Base-by-base conservation (phyloP, 2,329 filamentous ascomycete species). In the Aspergillus sp. region DNA sequence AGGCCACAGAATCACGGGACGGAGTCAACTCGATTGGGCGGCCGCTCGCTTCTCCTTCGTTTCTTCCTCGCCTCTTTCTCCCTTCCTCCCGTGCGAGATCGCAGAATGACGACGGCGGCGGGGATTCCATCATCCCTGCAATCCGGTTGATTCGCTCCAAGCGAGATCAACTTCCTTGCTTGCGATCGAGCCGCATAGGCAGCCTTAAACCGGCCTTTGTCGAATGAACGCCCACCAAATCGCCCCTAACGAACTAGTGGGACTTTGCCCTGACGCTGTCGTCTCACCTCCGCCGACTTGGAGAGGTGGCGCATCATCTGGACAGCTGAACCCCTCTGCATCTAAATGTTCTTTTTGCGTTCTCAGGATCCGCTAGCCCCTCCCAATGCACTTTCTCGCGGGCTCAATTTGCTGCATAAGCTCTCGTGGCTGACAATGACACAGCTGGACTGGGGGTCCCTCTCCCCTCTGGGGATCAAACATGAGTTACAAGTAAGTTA, bases 391-490 rank as follows among this genome's bases (percentile, higher is more conserved):
- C 43, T 60, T 59, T 62, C 54, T 57, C 62, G 55, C 64, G 59
- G 62, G 54, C 48, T 66, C 60, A 23, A 51, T 54, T 60, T 43
- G 54, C 58, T 59, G 57, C 59, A 63, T 57, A 67, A 65, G 65
- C 60, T 64, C 63, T 62, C 60, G 68, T 69, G 68, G 68, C 68
- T 69, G 68, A 64, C 55, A 43, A 66, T 61, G 59, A 61, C 54
- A 61, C 65, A 69, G 68, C 68, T 69, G 68, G 68, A 69, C 61
- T 53, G 59, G 54, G 53, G 56, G 62, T 49, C 45, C 54, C 61
- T 61, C 60, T 56, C 50, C 61, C 58, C 64, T 59, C 28, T 28
- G 30, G 43, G 19, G 41, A 57, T 48, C 48, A 55, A 58, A 57
- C 45, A 60, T 57, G 46, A 57, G 38, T 59, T 48, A 38, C 57